Evolutionary conservation across 192 early-diverging fungal species (phyloP).

Genomic region (Coemansia sp.): DNA sequence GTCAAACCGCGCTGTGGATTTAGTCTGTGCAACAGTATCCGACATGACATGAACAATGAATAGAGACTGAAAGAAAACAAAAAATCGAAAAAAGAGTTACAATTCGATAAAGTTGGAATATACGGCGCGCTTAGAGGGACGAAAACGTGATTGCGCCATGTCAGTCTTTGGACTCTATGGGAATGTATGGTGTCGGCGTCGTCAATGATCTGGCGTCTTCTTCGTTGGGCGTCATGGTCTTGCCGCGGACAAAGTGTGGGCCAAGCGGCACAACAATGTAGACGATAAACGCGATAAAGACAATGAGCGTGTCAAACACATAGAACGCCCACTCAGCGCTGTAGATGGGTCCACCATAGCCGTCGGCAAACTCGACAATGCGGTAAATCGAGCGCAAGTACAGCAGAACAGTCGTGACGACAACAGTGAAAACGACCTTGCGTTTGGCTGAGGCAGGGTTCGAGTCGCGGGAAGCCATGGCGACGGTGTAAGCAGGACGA

Average conservation of each 20-base stretch:
- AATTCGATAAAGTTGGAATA: neutral
- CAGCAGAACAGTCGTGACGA: slow-evolving; percentile 32
- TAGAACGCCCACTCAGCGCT: slow-evolving; percentile 53
- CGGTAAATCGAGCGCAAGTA: slow-evolving; percentile 51
- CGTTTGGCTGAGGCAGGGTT: slow-evolving; percentile 18
- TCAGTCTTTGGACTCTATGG: neutral
- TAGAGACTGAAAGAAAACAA: neutral
- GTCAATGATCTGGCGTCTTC: neutral
- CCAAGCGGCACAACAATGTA: slow-evolving; percentile 42
- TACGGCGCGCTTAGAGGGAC: neutral
- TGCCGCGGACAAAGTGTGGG: slow-evolving; percentile 7
- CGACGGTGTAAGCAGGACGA: slow-evolving; percentile 18
- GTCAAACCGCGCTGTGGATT: slow-evolving; percentile 43
- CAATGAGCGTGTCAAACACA: slow-evolving; percentile 51
- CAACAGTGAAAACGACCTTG: slow-evolving; percentile 25
- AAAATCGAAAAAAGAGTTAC: neutral
- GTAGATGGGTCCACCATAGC: slow-evolving; percentile 41
- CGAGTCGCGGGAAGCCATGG: slow-evolving; percentile 3
- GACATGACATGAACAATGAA: neutral
- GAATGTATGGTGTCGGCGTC: neutral
- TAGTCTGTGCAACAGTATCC: neutral
- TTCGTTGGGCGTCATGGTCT: neutral
- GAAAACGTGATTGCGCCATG: neutral
- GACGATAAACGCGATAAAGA: slow-evolving; percentile 39
- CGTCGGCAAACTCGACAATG: slow-evolving; percentile 49